Conservation (phyloP, 1,284 basidiomycete species). For the Cryptococcus deneoformans region DNA sequence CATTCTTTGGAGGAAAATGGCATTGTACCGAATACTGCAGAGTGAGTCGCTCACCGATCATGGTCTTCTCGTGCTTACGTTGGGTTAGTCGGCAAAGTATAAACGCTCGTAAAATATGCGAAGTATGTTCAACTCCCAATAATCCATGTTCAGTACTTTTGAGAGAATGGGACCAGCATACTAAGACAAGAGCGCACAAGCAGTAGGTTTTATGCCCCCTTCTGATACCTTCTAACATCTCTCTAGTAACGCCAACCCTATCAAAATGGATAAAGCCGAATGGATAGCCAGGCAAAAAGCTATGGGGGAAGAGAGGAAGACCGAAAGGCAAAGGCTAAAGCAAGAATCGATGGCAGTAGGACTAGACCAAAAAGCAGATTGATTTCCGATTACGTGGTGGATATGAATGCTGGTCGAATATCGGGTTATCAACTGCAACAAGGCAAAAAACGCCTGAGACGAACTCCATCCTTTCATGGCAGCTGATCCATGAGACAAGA, state of each 20-base stretch:
- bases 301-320: conserved; percentile 16
- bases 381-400: neutral
- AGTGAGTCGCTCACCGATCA: conserved; percentile 40
- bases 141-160: conserved; percentile 73
- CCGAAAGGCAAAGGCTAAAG: neutral
- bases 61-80: conserved; percentile 5
- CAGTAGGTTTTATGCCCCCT: conserved; percentile 18
- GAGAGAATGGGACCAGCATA: conserved; percentile 64
- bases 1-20: conserved; percentile 49
- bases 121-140: conserved; percentile 64
- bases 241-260: neutral
- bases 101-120: conserved; percentile 63
- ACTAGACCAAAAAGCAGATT: neutral
- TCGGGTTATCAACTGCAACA: neutral
- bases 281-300: conserved; percentile 22
- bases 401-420: too few species aligned
- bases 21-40: conserved; percentile 37
- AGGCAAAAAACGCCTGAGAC: neutral
- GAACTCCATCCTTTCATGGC: neutral
- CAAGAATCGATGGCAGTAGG: neutral
- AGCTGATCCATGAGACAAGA: too few species aligned
- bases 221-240: neutral
- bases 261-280: conserved; percentile 16
- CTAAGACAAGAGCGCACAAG: conserved; percentile 61
- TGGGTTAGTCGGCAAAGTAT: conserved; percentile 58